Evolutionary conservation across 2,329 filamentous ascomycete genomes (phyloP).

Genomic region (Aspergillus terreus): DNA sequence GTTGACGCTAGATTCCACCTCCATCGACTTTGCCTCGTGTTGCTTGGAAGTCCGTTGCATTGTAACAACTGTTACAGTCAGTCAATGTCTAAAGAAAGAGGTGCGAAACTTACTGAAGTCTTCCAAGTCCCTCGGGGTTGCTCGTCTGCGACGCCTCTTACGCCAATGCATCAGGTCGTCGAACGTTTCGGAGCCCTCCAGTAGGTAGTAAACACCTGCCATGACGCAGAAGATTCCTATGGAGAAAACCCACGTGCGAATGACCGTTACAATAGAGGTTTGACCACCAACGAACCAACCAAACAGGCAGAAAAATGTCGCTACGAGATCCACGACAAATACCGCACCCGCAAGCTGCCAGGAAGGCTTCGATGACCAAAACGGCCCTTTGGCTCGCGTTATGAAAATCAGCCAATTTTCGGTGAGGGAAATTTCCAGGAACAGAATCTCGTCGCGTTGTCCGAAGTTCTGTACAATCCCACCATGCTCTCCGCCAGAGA

Average conservation of each 20-base stretch:
- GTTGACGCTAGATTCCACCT: not conserved
- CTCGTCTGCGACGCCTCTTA: constrained; percentile 69
- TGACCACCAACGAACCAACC: constrained; percentile 71
- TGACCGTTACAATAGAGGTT: constrained; percentile 77
- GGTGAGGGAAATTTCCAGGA: constrained; percentile 84
- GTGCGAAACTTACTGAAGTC: constrained; percentile 70
- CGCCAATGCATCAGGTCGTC: constrained; percentile 94
- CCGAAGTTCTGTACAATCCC: constrained; percentile 90
- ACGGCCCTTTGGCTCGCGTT: constrained; percentile 86
- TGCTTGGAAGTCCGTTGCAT: constrained; percentile 87
- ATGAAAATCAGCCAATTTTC: constrained; percentile 98
- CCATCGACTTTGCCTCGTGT: constrained; percentile 68
- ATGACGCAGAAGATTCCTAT: constrained; percentile 85
- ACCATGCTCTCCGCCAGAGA: constrained; percentile 61
- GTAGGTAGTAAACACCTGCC: constrained; percentile 73
- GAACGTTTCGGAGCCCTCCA: constrained; percentile 76
- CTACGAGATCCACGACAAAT: constrained; percentile 74
- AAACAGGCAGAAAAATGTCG: constrained; percentile 81
- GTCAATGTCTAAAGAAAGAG: not conserved
- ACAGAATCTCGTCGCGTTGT: constrained; percentile 75
- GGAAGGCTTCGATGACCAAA: constrained; percentile 86
- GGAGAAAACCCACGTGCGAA: constrained; percentile 88
- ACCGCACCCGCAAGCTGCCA: constrained; percentile 80
- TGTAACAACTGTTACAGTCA: constrained; percentile 54
- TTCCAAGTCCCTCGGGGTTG: constrained; percentile 78